Evolutionary conservation across 1,284 basidiomycete genomes (phyloP).

Genomic region (Cryptococcus jaspeensis): DNA sequence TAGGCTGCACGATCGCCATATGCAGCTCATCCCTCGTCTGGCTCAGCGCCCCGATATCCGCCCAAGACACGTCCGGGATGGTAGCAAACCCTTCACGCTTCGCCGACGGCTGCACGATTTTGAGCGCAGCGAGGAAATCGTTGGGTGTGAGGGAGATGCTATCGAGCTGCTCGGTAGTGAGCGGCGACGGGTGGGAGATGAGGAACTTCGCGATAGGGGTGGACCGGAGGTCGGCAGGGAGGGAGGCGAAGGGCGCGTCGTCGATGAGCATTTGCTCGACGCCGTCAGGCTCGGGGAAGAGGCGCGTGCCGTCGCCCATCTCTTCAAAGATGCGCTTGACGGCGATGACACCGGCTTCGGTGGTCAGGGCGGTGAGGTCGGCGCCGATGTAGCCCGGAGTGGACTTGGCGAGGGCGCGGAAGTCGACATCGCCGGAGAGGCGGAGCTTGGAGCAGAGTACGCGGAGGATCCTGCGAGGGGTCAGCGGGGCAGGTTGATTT

Average conservation of each 20-base stretch:
- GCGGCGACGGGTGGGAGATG: constrained; percentile 73
- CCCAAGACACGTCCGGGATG: constrained; percentile 92
- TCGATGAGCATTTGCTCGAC: constrained; percentile 33
- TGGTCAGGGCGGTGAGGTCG: constrained; percentile 84
- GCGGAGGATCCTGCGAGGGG: constrained; percentile 65
- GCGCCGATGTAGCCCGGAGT: constrained; percentile 98
- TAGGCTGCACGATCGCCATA: constrained; percentile 97
- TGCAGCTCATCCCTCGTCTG: constrained; percentile 84
- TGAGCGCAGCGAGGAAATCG: constrained; percentile 78
- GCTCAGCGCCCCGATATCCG: constrained; percentile 89
- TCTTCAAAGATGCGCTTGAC: constrained; percentile 94
- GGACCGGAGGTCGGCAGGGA: constrained; percentile 52
- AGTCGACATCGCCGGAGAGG: constrained; percentile 43
- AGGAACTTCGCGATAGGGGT: constrained; percentile 87
- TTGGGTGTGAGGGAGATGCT: constrained; percentile 73
- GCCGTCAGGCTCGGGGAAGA: constrained; percentile 48
- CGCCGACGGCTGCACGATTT: constrained; percentile 88
- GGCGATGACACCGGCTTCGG: constrained; percentile 91
- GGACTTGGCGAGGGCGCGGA: constrained; percentile 69
- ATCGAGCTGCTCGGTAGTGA: constrained; percentile 72
- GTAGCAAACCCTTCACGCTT: constrained; percentile 98
- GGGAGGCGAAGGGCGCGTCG: constrained; percentile 37
- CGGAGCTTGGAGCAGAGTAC: constrained; percentile 55
- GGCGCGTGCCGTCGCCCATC: constrained; percentile 66
- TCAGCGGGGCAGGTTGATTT: constrained; percentile 1